These are phyloP conservation scores for Zygosaccharomyces pseudorouxii DNA, from an alignment of 805 yeast species.

Conservation along the genomic window DNA sequence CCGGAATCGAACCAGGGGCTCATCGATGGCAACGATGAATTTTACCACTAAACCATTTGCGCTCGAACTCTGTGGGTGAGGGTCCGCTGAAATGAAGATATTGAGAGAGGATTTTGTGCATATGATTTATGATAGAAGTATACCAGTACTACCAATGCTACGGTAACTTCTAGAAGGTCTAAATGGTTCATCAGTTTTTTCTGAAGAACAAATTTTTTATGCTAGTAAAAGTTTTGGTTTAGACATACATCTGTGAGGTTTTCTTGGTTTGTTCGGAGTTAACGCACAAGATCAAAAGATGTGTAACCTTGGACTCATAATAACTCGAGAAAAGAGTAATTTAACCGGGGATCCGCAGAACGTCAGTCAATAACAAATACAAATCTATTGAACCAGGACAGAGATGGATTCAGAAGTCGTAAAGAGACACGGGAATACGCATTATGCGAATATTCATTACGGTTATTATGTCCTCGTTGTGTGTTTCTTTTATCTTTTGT, in stretches of 20 bases:
- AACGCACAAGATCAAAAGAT: not conserved
- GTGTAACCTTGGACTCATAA: not conserved
- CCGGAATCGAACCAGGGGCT: slow-evolving; percentile 34
- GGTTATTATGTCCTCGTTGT: slow-evolving; percentile 50
- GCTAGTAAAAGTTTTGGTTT: too few relatives aligned
- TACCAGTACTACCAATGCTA: too few relatives aligned
- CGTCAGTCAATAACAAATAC: not conserved
- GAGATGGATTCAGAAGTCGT: slow-evolving; percentile 6
- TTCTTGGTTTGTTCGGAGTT: not conserved
- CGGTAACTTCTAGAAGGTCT: too few relatives aligned
- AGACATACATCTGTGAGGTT: too few relatives aligned
- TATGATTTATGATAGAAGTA: too few relatives aligned
- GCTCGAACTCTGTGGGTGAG: slow-evolving; percentile 1
- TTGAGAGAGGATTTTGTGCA: not conserved
- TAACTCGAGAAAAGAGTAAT: not conserved
- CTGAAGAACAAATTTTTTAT: too few relatives aligned
- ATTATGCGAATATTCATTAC: slow-evolving; percentile 53
- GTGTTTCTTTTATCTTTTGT: slow-evolving; percentile 39
- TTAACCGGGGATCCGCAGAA: not conserved
- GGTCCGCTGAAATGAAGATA: too few relatives aligned
- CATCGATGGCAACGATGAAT: slow-evolving; percentile 32
- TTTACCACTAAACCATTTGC: slow-evolving; percentile 30
- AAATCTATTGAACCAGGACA: not conserved
- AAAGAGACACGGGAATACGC: slow-evolving; percentile 50
- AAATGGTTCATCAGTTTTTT: too few relatives aligned